phyloP scores from a whole-genome alignment of 495 filamentous ascomycete species.

The Xylona heveae region DNA sequence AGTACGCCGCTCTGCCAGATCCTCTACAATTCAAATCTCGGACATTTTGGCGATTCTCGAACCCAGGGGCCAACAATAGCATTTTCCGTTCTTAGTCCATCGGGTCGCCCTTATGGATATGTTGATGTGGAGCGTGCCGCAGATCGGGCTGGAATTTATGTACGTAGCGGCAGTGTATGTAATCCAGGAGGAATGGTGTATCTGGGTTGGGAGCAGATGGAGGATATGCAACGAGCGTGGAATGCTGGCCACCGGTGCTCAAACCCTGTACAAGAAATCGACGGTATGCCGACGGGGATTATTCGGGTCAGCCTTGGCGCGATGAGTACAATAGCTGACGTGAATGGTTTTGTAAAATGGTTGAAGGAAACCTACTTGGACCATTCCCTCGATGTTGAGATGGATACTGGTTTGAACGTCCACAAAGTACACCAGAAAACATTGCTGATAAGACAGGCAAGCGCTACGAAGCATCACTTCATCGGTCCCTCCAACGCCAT shows the following conservation, averaged over 20 bases:
- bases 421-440: no score
- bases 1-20: conserved; percentile 39
- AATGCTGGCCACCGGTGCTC: conserved; percentile 46
- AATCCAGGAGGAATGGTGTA: conserved; percentile 75
- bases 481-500: no score
- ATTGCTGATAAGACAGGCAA: no score
- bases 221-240: conserved; percentile 66
- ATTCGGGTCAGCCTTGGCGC: conserved; percentile 68
- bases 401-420: no score
- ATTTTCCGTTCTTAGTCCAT: conserved; percentile 55
- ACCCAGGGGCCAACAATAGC: conserved; percentile 62
- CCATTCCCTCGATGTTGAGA: no score
- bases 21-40: conserved; percentile 28
- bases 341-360: conserved; percentile 47
- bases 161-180: conserved; percentile 73
- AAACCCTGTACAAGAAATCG: conserved; percentile 32
- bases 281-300: conserved; percentile 73
- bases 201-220: conserved; percentile 48
- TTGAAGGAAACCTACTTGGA: conserved; percentile 63
- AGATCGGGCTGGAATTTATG: conserved; percentile 51
- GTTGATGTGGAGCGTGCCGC: conserved; percentile 73
- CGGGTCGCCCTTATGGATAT: conserved; percentile 55
- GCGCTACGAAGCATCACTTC: no score
- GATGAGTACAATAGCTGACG: conserved; percentile 64
- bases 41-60: conserved; percentile 8